Evolutionary conservation across 139 green algal species (phyloP).

Genomic region (Chlamydomonas incerta): DNA sequence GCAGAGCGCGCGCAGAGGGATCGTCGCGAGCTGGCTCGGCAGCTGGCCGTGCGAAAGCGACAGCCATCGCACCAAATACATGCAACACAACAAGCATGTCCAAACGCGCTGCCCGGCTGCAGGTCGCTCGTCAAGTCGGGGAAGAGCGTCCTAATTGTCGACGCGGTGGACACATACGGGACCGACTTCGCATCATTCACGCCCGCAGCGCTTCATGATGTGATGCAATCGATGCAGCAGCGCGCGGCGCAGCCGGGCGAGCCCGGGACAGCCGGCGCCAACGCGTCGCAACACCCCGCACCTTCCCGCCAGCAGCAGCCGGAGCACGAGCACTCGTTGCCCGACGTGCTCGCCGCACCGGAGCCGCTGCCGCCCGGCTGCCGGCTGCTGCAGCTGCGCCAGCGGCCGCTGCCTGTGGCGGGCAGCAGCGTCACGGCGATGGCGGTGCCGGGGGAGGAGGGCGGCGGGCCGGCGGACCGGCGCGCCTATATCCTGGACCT

Average conservation of each 20-base stretch:
- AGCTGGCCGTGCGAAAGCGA: too few relatives aligned
- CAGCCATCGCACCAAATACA: too few relatives aligned
- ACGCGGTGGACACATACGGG: slow-evolving; percentile 81
- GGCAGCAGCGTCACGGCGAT: not conserved
- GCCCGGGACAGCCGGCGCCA: too few relatives aligned
- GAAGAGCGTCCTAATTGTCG: slow-evolving; percentile 87
- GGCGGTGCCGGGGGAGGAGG: slow-evolving; percentile 4
- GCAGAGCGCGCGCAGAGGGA: not conserved
- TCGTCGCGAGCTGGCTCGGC: too few relatives aligned
- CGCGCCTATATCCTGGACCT: slow-evolving; percentile 72
- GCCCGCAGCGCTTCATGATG: not conserved
- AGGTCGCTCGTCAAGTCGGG: slow-evolving; percentile 65
- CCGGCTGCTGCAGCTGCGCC: not conserved
- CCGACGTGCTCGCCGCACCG: not conserved
- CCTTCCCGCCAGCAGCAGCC: too few relatives aligned
- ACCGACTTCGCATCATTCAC: slow-evolving; percentile 74
- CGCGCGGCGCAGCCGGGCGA: too few relatives aligned
- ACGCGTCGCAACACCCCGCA: too few relatives aligned
- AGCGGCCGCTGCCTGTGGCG: slow-evolving; percentile 5
- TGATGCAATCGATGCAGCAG: too few relatives aligned
- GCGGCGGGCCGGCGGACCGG: not conserved
- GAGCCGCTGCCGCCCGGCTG: slow-evolving; percentile 19
- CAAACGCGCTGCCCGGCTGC: not conserved
- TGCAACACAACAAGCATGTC: too few relatives aligned
- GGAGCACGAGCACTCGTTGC: slow-evolving; percentile 32